Evolutionary conservation across 2,329 filamentous ascomycete genomes (phyloP).

Genomic region (Diaporthe caulivora): DNA sequence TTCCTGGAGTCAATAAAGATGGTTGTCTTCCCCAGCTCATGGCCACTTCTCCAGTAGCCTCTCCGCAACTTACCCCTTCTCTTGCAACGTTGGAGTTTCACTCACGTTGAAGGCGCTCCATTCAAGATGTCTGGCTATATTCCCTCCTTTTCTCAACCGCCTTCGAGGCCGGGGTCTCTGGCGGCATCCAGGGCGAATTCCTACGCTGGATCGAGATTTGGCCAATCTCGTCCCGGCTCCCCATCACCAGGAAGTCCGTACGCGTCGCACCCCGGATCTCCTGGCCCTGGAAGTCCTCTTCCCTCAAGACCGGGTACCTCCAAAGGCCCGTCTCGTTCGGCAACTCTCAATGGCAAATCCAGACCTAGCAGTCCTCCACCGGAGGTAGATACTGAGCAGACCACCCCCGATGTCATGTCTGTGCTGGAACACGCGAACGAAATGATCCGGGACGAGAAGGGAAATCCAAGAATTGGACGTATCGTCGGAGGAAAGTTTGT

Average conservation of each 20-base stretch:
- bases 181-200: constrained; percentile 38
- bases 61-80: constrained; percentile 16
- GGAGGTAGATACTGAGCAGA: constrained; percentile 33
- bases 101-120: constrained; percentile 6
- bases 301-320: constrained; percentile 37
- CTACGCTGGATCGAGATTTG: constrained; percentile 32
- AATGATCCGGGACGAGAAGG: constrained; percentile 39
- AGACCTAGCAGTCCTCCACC: constrained; percentile 31
- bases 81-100: constrained; percentile 19
- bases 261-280: constrained; percentile 24
- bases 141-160: constrained; percentile 36
- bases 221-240: constrained; percentile 7
- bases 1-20: constrained; percentile 32
- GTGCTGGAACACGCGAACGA: constrained; percentile 33
- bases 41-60: constrained; percentile 20
- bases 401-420: constrained; percentile 37
- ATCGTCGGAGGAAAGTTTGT: constrained; percentile 55
- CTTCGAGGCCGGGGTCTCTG: constrained; percentile 38
- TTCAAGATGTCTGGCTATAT: constrained; percentile 36
- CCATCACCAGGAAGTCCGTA: constrained; percentile 18
- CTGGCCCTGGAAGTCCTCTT: constrained; percentile 33
- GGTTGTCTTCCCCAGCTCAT: constrained; percentile 34
- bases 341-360: constrained; percentile 25
- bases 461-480: constrained; percentile 46
- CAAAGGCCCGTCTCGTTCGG: constrained; percentile 20